These are phyloP conservation scores for Eutrema heterophyllum DNA, from an alignment of 345 rosid genomes.

Conservation along the genomic window DNA sequence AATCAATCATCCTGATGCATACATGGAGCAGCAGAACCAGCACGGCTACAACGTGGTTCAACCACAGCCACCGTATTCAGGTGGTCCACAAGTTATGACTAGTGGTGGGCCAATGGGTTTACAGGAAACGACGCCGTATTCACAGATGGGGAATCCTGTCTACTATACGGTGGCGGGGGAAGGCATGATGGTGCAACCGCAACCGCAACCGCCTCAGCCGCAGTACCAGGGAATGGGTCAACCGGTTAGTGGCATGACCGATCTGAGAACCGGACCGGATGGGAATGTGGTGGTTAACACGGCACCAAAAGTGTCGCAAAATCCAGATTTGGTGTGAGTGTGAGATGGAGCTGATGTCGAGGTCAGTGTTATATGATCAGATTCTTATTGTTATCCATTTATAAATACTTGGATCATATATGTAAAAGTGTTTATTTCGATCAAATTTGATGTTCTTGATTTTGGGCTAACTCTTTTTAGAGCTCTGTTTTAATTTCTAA, in stretches of 20 bases:
- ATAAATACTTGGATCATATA: neutral
- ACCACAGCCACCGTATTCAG: constrained; percentile 33
- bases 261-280: constrained; percentile 29
- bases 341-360: neutral
- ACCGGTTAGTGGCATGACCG: constrained; percentile 24
- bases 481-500: neutral
- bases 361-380: constrained; percentile 3
- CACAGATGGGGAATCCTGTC: constrained; percentile 28
- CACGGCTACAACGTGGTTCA: constrained; percentile 54
- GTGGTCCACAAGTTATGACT: constrained; percentile 25
- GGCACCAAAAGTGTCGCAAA: constrained; percentile 11
- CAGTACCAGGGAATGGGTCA: constrained; percentile 33
- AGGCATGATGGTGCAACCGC: constrained; percentile 30
- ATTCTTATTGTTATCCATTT: neutral
- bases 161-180: constrained; percentile 29
- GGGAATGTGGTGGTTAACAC: constrained; percentile 18
- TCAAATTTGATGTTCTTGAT: neutral
- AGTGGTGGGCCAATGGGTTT: constrained; percentile 24
- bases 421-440: neutral
- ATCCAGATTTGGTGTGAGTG: constrained; percentile 21
- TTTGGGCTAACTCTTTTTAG: neutral
- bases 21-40: constrained; percentile 64
- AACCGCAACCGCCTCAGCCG: constrained; percentile 7
- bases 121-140: constrained; percentile 6
- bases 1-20: constrained; percentile 47